Evolutionary conservation across 805 yeast species (phyloP), one percentile per base, ranked within the genome.

Genomic region (Sugiyamaella americana): DNA sequence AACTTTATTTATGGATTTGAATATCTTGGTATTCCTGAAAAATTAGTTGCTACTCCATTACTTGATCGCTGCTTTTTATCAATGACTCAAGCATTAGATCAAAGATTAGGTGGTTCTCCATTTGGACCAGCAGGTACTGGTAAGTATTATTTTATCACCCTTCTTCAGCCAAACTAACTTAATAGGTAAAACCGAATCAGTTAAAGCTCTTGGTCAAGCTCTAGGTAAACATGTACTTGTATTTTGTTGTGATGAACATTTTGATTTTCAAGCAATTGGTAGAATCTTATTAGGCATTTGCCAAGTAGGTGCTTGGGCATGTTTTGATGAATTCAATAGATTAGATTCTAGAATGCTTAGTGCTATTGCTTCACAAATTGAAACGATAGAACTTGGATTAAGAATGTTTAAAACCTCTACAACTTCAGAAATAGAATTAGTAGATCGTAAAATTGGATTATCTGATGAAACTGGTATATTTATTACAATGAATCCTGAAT

Each of bases 91-190:
- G 89, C 97, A 0, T 61, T 88, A 16, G 74, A 77, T 29, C 87
- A 81, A 54, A 75, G 74, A 30, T 68, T 79, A 5, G 98, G 98
- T n/a, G 95, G 95, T 0, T 83, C 95, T 1, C 83, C 95, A 0
- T 80, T 84, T 63, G 98, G 98, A 0, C 97, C 98, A 1, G 96
- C 98, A 2, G 98, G 98, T 37, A 91, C 98, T 0, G 98, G 98
- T 53, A 47, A 34, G 50, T 22, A 6, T n/a, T n/a, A n/a, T 13
- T 5, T 22, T n/a, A 11, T n/a, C 13, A 29, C 13, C 13, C 13
- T 13, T 13, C 34, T 13, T 13, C 34, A 29, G n/a, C 34, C n/a
- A 11, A 3, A 32, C 4, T 41, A 44, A 42, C 43, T 40, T 26
- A 8, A 8, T 26, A 35, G 38, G 41, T 23, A 91, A 91, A 60